Base-by-base conservation (phyloP, 371 early-diverging fungal species). In the Capillidium heterosporum region DNA sequence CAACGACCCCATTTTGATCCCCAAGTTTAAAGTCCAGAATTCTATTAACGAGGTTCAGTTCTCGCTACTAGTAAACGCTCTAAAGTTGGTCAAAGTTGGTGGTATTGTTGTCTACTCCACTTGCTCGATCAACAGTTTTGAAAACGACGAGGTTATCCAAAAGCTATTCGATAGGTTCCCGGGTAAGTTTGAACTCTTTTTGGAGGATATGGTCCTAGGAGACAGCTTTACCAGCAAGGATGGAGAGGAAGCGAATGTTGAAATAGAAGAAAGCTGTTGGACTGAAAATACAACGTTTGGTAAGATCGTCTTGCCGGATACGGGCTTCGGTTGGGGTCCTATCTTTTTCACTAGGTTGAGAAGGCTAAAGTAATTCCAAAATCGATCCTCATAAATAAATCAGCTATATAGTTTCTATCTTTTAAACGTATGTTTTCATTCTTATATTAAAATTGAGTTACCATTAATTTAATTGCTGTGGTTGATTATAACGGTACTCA, bases 31-130 rank as follows among this genome's bases (percentile, higher is more conserved):
- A n/a, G n/a, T n/a, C n/a, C n/a, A n/a, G n/a, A n/a, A n/a, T n/a
- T 69, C 80, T 4, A 70, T 68, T 23, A 65, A 65, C 29, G 68
- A 72, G 54, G 59, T 70, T 23, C 85, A 87, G 59, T 63, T 71
- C 4, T 63, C 68, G 3, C 62, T 87, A 1, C 64, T 87, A 41
- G 63, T 70, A 28, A 69, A 73, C 17, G 85, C 78, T 2, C 65
- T 81, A 35, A 71, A 78, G 44, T 68, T 76, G 35, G 72, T 80
- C 0, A 70, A 73, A 43, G 64, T 68, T 13, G 75, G 67, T n/a
- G 83, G 85, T 13, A 56, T 67, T 27, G 64, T 87, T 17, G 71
- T 85, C 1, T 87, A 87, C 59, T 74, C 76, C 28, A 87, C 87
- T 5, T 87, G 87, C 59, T 78, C 84, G 1, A 65, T 87, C 13